These are phyloP conservation scores for Talaromyces funiculosus DNA, from an alignment of 2,329 filamentous ascomycete genomes.

Conservation along the genomic window DNA sequence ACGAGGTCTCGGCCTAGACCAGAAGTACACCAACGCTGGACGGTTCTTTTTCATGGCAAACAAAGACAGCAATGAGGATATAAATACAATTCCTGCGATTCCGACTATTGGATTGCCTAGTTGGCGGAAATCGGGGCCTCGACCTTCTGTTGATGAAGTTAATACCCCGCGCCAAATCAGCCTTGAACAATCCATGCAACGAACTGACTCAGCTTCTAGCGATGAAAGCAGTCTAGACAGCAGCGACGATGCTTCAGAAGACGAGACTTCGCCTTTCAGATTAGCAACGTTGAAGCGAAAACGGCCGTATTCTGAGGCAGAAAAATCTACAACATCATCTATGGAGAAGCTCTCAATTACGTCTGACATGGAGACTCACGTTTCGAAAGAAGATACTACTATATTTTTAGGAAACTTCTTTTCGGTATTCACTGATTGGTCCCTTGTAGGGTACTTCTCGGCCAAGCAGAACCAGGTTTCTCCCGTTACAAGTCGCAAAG, in stretches of 20 bases:
- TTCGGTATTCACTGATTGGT: slow-evolving; percentile 36
- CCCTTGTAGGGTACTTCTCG: slow-evolving; percentile 36
- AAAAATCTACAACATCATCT: slow-evolving; percentile 25
- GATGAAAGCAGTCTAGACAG: slow-evolving; percentile 21
- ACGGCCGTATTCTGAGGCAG: slow-evolving; percentile 28
- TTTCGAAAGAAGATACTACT: slow-evolving; percentile 26
- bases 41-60: slow-evolving; percentile 38
- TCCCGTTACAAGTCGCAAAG: slow-evolving; percentile 30
- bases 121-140: background rate
- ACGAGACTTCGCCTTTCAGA: slow-evolving; percentile 17
- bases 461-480: slow-evolving; percentile 26
- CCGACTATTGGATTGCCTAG: slow-evolving; percentile 36
- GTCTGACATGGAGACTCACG: slow-evolving; percentile 18
- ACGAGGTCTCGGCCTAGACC: slow-evolving; percentile 42
- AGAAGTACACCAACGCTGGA: slow-evolving; percentile 49
- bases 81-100: slow-evolving; percentile 18
- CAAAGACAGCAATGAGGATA: background rate
- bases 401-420: slow-evolving; percentile 36
- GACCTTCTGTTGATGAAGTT: background rate
- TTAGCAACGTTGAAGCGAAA: slow-evolving; percentile 29
- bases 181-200: background rate
- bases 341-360: slow-evolving; percentile 22
- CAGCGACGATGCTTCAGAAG: slow-evolving; percentile 18
- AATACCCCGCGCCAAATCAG: background rate
- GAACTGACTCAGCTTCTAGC: slow-evolving; percentile 26